These are phyloP conservation scores for Bullera alba DNA, from an alignment of 768 basidiomycete species.

Conservation along the genomic window DNA sequence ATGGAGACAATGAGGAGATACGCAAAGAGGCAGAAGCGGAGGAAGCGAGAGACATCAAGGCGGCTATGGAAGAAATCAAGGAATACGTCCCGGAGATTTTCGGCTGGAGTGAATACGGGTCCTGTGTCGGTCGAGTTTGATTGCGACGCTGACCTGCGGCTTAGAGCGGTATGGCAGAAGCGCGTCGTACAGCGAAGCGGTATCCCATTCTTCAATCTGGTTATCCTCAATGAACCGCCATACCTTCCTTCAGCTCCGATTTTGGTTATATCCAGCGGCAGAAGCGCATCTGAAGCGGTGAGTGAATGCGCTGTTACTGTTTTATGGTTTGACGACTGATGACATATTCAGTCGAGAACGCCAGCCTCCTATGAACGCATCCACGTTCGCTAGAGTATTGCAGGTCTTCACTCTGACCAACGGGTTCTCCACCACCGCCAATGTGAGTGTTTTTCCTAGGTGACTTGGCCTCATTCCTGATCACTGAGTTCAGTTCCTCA, in stretches of 20 bases:
- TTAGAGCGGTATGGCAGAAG: slow-evolving; percentile 28
- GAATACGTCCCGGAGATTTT: slow-evolving; percentile 38
- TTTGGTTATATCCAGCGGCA: slow-evolving; percentile 30
- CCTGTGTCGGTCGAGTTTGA: neutral
- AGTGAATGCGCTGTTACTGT: neutral
- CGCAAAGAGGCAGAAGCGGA: slow-evolving; percentile 13
- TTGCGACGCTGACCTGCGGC: neutral
- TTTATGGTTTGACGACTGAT: neutral
- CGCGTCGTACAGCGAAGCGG: slow-evolving; percentile 7
- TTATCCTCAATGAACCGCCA: slow-evolving; percentile 18
- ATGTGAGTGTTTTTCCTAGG: no score
- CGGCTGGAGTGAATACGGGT: slow-evolving; percentile 17
- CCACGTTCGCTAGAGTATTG: slow-evolving; percentile 29
- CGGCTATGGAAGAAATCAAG: slow-evolving; percentile 28
- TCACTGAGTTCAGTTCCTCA: slow-evolving; percentile 14
- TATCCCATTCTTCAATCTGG: slow-evolving; percentile 23
- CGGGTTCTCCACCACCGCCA: slow-evolving; percentile 29
- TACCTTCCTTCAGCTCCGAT: slow-evolving; percentile 29
- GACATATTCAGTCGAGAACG: slow-evolving; percentile 7
- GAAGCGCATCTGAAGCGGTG: slow-evolving; percentile 11
- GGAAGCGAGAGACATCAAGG: slow-evolving; percentile 15
- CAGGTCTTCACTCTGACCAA: slow-evolving; percentile 22
- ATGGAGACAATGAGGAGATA: slow-evolving; percentile 22
- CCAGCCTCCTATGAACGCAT: slow-evolving; percentile 22
- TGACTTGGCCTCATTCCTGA: no score